phyloP scores from a whole-genome alignment of 805 yeast species.

The Ogataea glucozyma region DNA sequence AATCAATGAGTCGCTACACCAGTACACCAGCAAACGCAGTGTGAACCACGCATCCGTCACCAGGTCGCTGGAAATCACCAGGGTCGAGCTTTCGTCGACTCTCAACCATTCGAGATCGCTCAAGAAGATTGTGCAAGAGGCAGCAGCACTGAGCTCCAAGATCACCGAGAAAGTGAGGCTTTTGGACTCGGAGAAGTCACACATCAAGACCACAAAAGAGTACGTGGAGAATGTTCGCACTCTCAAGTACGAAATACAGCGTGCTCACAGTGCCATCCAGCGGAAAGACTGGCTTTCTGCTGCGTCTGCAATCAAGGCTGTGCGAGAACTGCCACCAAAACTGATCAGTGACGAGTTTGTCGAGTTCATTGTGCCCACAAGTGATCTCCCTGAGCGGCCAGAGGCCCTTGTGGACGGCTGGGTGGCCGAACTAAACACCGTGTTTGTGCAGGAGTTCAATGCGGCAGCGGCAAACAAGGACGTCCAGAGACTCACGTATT shows the following conservation, averaged over 20 bases:
- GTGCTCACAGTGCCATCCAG: constrained; percentile 68
- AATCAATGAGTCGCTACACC: constrained; percentile 26
- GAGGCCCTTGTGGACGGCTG: constrained; percentile 54
- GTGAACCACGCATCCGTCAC: constrained; percentile 38
- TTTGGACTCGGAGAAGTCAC: constrained; percentile 67
- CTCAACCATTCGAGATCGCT: constrained; percentile 57
- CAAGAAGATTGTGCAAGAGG: constrained; percentile 52
- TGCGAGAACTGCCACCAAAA: constrained; percentile 53
- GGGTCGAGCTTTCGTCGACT: constrained; percentile 66
- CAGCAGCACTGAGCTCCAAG: constrained; percentile 63
- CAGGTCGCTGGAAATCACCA: constrained; percentile 55
- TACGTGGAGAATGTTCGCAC: constrained; percentile 67
- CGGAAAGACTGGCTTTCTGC: constrained; percentile 75
- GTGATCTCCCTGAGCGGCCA: constrained; percentile 84
- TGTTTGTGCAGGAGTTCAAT: constrained; percentile 64
- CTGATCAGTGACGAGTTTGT: constrained; percentile 68
- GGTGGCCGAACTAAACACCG: constrained; percentile 54
- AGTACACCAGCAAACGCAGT: constrained; percentile 33
- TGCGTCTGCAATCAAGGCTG: constrained; percentile 61
- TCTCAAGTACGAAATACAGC: constrained; percentile 64
- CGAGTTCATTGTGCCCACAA: constrained; percentile 77
- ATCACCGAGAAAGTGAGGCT: constrained; percentile 70
- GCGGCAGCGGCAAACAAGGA: constrained; percentile 67
- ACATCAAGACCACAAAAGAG: constrained; percentile 59
- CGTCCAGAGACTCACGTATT: constrained; percentile 70